A percentile compares a stretch with the other conserved stretches of the same genome.
Conservation (phyloP, 805 yeast genomes). For the Clavispora phyllophila region DNA sequence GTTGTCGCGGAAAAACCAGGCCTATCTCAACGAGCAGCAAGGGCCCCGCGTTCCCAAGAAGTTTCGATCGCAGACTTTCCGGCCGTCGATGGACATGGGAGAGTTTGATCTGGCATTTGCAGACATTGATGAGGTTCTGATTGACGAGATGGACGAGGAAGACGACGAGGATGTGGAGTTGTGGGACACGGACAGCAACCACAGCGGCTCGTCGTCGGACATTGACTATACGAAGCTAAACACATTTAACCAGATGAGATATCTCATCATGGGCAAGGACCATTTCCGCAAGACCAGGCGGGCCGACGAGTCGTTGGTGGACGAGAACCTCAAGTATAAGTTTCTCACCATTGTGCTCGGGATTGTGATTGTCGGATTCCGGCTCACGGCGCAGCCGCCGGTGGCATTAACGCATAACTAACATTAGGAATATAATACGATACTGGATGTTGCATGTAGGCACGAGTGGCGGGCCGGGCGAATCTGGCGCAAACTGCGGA, state of each 20-base stretch:
- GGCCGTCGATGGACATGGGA: slow-evolving; percentile 5
- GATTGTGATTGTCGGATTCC: slow-evolving; percentile 35
- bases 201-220: slow-evolving; percentile 10
- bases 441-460: background rate
- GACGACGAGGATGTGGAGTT: slow-evolving; percentile 12
- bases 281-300: slow-evolving; percentile 13
- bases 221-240: slow-evolving; percentile 22
- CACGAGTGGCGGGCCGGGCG: too few relatives aligned
- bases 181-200: slow-evolving; percentile 12
- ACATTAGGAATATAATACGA: background rate
- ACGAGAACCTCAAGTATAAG: slow-evolving; percentile 38
- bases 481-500: too few relatives aligned
- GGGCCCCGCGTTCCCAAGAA: slow-evolving; percentile 25
- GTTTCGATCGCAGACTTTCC: slow-evolving; percentile 33
- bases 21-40: slow-evolving; percentile 4
- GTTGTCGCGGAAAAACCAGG: slow-evolving; percentile 5
- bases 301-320: slow-evolving; percentile 25
- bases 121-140: slow-evolving; percentile 10
- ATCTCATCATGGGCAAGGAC: slow-evolving; percentile 28
- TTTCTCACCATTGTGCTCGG: slow-evolving; percentile 40
- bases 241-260: slow-evolving; percentile 31
- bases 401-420: slow-evolving; percentile 5
- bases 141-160: slow-evolving; percentile 12
- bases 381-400: slow-evolving; percentile 26
- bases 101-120: slow-evolving; percentile 9